Evolutionary conservation across 768 basidiomycete genomes (phyloP).

Genomic region (Boletellus sp.): DNA sequence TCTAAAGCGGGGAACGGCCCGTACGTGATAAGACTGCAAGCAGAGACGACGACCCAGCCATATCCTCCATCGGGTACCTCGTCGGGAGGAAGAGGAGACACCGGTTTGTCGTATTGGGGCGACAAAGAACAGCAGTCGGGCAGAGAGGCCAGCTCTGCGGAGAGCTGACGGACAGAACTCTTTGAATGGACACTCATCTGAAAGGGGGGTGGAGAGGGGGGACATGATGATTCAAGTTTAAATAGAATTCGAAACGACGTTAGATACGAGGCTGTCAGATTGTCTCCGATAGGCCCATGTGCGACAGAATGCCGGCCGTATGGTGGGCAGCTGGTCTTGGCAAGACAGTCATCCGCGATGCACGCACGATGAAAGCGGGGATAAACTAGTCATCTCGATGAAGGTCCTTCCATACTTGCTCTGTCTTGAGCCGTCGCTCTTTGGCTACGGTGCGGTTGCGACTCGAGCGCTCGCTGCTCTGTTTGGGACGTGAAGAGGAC

Average conservation of each 20-base stretch:
- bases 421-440: constrained; percentile 49
- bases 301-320: background rate
- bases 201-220: background rate
- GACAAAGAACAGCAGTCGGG: background rate
- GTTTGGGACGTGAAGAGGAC: constrained; percentile 4
- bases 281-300: background rate
- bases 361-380: background rate
- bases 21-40: constrained; percentile 28
- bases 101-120: background rate
- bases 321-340: background rate
- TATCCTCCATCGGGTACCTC: constrained; percentile 31
- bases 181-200: background rate
- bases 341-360: background rate
- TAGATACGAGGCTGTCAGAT: constrained; percentile 2
- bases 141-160: background rate
- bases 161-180: background rate
- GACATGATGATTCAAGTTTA: constrained; percentile 1
- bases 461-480: constrained; percentile 59
- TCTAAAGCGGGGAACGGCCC: background rate
- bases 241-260: background rate
- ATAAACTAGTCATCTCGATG: constrained; percentile 40
- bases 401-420: constrained; percentile 60
- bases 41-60: constrained; percentile 31
- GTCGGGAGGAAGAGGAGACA: background rate
- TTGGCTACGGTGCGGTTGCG: constrained; percentile 61